These are phyloP conservation scores for Penicillium sclerotiorum DNA, from an alignment of 2,329 filamentous ascomycete species.

Conservation along the genomic window DNA sequence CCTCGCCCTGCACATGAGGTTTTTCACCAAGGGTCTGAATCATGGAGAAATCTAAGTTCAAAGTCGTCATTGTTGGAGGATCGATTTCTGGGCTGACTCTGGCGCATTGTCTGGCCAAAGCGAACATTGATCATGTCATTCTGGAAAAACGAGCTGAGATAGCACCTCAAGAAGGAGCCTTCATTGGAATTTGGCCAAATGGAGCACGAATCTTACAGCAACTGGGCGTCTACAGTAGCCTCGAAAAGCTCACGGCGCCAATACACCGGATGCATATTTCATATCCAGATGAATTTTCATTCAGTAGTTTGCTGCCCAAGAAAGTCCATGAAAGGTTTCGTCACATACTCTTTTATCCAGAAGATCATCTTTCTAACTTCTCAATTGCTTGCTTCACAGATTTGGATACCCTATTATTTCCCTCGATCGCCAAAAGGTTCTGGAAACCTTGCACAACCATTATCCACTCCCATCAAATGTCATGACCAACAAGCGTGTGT, in stretches of 20 bases:
- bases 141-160: conserved; percentile 8
- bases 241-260: neutral
- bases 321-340: neutral
- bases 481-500: neutral
- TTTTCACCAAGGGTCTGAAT: neutral
- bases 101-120: conserved; percentile 6
- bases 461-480: neutral
- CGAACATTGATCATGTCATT: conserved; percentile 7
- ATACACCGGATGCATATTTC: neutral
- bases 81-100: conserved; percentile 13
- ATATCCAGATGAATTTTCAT: neutral
- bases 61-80: conserved; percentile 15
- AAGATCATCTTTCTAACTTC: neutral
- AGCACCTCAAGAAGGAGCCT: conserved; percentile 10
- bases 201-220: conserved; percentile 2
- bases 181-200: conserved; percentile 5
- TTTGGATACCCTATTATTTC: neutral
- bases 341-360: neutral
- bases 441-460: neutral
- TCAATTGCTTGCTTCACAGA: neutral
- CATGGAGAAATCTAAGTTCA: neutral
- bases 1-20: neutral
- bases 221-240: neutral
- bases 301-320: neutral
- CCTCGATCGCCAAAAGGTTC: neutral